Percentiles rank a stretch among this genome's conserved stretches.
phyloP scores from a whole-genome alignment of 192 early-diverging fungal species.

The Coemansia sp. region DNA sequence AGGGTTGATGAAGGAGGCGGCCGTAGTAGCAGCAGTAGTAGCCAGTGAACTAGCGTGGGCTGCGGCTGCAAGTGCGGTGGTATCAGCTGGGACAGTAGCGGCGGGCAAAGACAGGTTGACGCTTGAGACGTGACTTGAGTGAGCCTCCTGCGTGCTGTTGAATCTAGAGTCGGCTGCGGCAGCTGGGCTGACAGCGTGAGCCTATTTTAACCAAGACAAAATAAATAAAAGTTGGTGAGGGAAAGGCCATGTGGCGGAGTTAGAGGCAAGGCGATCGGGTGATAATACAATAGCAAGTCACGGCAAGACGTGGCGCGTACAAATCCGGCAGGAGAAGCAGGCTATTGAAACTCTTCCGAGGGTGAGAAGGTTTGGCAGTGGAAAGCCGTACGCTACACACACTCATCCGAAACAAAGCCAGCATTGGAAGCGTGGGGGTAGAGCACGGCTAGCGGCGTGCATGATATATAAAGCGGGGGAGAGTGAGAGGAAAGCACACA shows the following conservation, averaged over 20 bases:
- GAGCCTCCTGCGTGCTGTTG: neutral
- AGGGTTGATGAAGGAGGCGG: conserved; percentile 21
- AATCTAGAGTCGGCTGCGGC: neutral
- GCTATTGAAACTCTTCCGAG: too few relatives aligned
- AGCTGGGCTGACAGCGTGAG: neutral
- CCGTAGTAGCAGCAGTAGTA: conserved; percentile 18
- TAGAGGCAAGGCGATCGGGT: neutral
- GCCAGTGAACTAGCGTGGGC: conserved; percentile 8
- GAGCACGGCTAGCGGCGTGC: neutral
- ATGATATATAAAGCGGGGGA: neutral
- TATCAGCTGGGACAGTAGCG: neutral
- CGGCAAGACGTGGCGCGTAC: neutral
- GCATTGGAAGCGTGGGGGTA: neutral
- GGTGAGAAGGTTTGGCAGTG: too few relatives aligned
- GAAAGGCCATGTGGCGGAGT: conserved; percentile 5
- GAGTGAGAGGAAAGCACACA: neutral
- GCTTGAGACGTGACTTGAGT: neutral
- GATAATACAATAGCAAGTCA: neutral
- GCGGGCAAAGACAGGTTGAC: neutral
- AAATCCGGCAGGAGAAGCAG: neutral
- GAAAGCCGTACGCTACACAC: neutral
- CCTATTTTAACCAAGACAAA: neutral
- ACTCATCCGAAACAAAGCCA: neutral
- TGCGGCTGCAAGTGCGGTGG: conserved; percentile 1
- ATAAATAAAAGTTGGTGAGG: neutral